phyloP scores from a whole-genome alignment of 2,329 filamentous ascomycete genomes.

The Arthroderma uncinatum region DNA sequence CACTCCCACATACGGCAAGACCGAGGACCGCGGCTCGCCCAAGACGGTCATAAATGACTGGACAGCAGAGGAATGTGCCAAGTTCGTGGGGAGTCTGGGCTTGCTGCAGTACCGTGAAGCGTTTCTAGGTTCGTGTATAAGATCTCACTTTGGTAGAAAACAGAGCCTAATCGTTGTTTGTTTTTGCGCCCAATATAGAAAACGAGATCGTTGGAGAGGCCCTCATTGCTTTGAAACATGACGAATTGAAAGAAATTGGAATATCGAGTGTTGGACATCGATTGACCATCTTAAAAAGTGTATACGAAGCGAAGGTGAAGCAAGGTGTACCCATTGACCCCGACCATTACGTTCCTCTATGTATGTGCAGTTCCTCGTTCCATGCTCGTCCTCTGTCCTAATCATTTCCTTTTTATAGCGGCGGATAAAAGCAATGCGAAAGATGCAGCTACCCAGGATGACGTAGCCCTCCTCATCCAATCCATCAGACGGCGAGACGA shows the following conservation, averaged over 20 bases:
- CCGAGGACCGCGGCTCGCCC: conserved; percentile 44
- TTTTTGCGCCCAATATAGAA: conserved; percentile 44
- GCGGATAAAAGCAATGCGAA: conserved; percentile 81
- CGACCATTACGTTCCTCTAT: conserved; percentile 86
- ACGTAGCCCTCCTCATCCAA: conserved; percentile 82
- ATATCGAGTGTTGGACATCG: conserved; percentile 87
- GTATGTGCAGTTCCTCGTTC: conserved; percentile 45
- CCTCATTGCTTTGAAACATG: conserved; percentile 75
- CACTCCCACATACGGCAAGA: conserved; percentile 49
- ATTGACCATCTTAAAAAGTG: conserved; percentile 85
- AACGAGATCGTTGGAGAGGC: conserved; percentile 92
- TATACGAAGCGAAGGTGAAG: conserved; percentile 91
- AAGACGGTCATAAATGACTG: conserved; percentile 49
- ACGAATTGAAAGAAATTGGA: conserved; percentile 91
- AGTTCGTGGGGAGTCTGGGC: conserved; percentile 71
- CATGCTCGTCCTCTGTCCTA: conserved; percentile 4
- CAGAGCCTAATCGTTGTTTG: background rate
- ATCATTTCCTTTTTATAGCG: conserved; percentile 42
- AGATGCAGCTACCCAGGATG: conserved; percentile 78
- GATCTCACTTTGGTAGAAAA: background rate
- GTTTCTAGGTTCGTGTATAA: conserved; percentile 59
- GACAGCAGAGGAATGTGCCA: conserved; percentile 75
- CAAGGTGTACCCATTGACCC: conserved; percentile 84
- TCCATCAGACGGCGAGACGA: conserved; percentile 84
- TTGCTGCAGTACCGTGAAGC: conserved; percentile 70